These are phyloP conservation scores for Debaryomycetaceae sp. DNA, from an alignment of 1,139 yeast species.

Conservation along the genomic window DNA sequence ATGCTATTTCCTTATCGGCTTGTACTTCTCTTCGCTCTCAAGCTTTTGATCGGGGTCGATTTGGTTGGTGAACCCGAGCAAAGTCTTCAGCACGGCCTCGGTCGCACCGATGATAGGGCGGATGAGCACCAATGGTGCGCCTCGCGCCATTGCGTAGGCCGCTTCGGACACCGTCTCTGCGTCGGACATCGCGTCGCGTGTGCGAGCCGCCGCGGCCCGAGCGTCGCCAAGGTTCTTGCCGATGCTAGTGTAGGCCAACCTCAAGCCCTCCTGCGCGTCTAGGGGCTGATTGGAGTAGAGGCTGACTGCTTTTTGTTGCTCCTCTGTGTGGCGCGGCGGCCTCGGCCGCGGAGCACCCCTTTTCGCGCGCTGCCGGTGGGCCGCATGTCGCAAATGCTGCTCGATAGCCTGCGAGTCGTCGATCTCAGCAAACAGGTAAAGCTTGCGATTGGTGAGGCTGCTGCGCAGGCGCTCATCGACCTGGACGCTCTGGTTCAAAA, in stretches of 20 bases:
- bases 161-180: conserved; percentile 67
- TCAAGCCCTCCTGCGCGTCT: conserved; percentile 65
- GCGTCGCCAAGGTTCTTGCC: conserved; percentile 70
- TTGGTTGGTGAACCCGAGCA: conserved; percentile 81
- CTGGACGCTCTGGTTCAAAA: conserved; percentile 14
- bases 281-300: conserved; percentile 83
- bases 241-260: conserved; percentile 66
- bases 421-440: conserved; percentile 27
- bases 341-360: no score
- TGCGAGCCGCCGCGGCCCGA: conserved; percentile 53
- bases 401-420: conserved; percentile 16
- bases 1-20: no score
- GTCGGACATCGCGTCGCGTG: conserved; percentile 57
- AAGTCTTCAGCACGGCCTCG: conserved; percentile 77
- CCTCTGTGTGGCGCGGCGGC: conserved; percentile 12
- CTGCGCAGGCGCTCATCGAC: conserved; percentile 17
- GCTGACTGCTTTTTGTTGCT: conserved; percentile 53
- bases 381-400: conserved; percentile 2
- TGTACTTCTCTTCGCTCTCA: conserved; percentile 36
- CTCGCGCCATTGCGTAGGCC: conserved; percentile 61
- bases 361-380: not conserved
- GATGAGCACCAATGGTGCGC: conserved; percentile 75
- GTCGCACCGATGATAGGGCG: conserved; percentile 92
- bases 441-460: conserved; percentile 18
- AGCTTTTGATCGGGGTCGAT: conserved; percentile 55